Evolutionary conservation across 805 yeast genomes (phyloP).

Genomic region (Wickerhamomyces mucosus): DNA sequence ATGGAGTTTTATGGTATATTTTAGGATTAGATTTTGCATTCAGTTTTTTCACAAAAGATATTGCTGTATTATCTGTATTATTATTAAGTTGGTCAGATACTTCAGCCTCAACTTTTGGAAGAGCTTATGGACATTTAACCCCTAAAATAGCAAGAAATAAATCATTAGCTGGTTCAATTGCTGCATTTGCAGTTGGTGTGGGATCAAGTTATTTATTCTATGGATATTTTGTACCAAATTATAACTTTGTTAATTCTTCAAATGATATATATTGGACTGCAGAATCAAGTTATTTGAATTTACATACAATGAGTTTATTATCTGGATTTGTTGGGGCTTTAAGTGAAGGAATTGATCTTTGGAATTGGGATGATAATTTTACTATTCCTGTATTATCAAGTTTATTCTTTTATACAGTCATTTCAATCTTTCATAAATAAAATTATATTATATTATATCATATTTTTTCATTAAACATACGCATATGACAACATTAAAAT

Average conservation of each 20-base stretch:
- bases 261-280: conserved; percentile 60
- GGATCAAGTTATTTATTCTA: conserved; percentile 59
- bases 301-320: conserved; percentile 44
- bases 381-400: conserved; percentile 90
- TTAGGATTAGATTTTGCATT: conserved; percentile 72
- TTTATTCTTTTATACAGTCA: conserved; percentile 42
- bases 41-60: conserved; percentile 65
- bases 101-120: conserved; percentile 90
- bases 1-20: conserved; percentile 85
- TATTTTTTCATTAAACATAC: no score
- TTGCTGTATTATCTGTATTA: conserved; percentile 64
- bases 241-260: conserved; percentile 41
- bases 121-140: conserved; percentile 76
- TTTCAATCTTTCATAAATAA: conserved; percentile 24
- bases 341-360: conserved; percentile 75
- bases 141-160: conserved; percentile 68
- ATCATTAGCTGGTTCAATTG: conserved; percentile 83
- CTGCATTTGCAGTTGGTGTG: conserved; percentile 73
- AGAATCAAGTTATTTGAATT: conserved; percentile 44
- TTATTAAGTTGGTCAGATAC: conserved; percentile 95
- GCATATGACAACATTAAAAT: no score
- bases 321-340: conserved; percentile 79
- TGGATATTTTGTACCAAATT: conserved; percentile 61
- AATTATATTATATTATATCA: neutral
- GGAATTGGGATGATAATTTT: conserved; percentile 81